Evolutionary conservation across 345 rosid genomes (phyloP).

Genomic region (Pelargonium nanum): DNA sequence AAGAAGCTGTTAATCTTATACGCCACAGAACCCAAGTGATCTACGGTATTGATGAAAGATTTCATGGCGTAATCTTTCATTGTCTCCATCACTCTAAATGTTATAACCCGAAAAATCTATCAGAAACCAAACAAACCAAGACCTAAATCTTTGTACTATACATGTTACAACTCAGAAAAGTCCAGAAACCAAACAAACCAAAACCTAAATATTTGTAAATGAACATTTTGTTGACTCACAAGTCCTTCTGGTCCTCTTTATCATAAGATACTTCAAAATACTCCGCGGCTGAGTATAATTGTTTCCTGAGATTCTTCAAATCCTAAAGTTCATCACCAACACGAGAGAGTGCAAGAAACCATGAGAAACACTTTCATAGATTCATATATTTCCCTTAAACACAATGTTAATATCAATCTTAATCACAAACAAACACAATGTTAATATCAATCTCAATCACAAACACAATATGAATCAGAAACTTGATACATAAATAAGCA

Average conservation of each 20-base stretch:
- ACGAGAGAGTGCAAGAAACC: background rate
- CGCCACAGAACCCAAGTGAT: conserved; percentile 83
- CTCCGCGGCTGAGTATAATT: conserved; percentile 78
- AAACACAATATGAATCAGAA: background rate
- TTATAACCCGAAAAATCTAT: background rate
- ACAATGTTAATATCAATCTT: too few species aligned
- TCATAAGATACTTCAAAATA: conserved; percentile 59
- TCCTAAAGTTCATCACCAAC: conserved; percentile 54
- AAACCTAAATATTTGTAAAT: background rate
- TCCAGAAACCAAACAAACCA: background rate
- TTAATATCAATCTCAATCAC: background rate
- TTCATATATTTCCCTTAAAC: too few species aligned
- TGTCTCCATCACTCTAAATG: conserved; percentile 45
- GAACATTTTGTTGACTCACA: conserved; percentile 27
- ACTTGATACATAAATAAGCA: background rate
- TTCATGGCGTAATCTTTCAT: conserved; percentile 63
- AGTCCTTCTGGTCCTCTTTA: conserved; percentile 48
- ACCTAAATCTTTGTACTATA: background rate
- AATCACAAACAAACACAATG: background rate
- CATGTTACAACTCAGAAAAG: background rate
- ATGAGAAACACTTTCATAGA: too few species aligned
- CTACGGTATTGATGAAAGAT: conserved; percentile 68
- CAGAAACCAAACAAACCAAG: background rate
- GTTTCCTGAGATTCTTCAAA: conserved; percentile 59
- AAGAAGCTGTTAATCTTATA: conserved; percentile 43